Evolutionary conservation across 139 green algal genomes (phyloP).

Genomic region (Chlorella sorokiniana): DNA sequence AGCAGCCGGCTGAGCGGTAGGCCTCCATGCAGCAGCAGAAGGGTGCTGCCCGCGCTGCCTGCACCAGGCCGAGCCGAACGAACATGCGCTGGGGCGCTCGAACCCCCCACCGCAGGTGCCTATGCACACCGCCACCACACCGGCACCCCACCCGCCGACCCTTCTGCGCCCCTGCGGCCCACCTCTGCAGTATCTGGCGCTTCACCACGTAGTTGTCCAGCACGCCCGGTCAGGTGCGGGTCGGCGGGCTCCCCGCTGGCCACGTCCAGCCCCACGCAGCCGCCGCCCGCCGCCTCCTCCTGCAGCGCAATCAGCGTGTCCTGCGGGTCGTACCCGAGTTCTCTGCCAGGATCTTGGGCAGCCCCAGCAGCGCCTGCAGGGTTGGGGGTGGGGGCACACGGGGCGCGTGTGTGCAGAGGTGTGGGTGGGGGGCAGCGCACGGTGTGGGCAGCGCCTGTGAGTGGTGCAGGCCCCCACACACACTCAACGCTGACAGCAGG

Average conservation of each 20-base stretch:
- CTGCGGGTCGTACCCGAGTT: constrained; percentile 93
- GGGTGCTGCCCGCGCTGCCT: too few species aligned
- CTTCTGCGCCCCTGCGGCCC: background rate
- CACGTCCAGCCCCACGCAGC: constrained; percentile 89
- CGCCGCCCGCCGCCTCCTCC: constrained; percentile 86
- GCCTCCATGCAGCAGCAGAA: too few species aligned
- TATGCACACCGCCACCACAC: background rate
- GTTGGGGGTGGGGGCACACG: background rate
- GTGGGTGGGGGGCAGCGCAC: background rate
- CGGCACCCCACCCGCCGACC: background rate
- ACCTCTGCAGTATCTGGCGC: constrained; percentile 91
- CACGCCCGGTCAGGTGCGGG: constrained; percentile 81
- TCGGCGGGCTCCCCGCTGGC: constrained; percentile 90
- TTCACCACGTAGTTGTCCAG: constrained; percentile 99
- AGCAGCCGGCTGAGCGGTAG: too few species aligned
- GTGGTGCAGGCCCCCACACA: too few species aligned
- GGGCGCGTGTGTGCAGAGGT: background rate
- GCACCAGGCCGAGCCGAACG: too few species aligned
- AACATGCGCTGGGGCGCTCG: too few species aligned
- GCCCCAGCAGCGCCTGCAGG: constrained; percentile 80
- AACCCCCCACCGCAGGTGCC: too few species aligned
- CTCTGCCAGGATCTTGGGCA: constrained; percentile 96
- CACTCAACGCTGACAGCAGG: too few species aligned
- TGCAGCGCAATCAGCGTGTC: constrained; percentile 86
- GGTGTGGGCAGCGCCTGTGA: background rate